Conservation (phyloP, 176 grass and related monocot species). For the Oryza glumipatula region DNA sequence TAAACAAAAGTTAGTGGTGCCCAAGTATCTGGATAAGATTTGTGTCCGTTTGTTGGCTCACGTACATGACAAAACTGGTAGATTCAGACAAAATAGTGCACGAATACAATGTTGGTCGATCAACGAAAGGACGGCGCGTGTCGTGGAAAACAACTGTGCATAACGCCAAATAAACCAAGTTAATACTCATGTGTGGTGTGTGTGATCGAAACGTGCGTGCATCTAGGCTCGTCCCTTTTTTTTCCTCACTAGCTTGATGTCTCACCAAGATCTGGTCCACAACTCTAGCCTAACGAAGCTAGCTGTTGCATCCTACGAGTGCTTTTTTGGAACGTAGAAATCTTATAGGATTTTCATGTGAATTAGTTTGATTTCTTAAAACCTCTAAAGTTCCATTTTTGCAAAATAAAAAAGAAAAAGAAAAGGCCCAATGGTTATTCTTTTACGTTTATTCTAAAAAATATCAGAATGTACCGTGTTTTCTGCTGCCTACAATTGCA, state of each 20-base stretch:
- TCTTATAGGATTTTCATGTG: too few relatives aligned
- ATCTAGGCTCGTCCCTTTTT: neutral
- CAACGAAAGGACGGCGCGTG: neutral
- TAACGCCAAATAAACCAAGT: neutral
- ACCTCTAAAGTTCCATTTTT: too few relatives aligned
- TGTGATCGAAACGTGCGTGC: neutral
- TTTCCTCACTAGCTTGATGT: neutral
- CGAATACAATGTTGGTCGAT: neutral
- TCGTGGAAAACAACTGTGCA: neutral
- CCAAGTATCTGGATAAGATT: neutral
- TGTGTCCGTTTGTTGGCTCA: neutral
- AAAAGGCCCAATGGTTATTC: neutral
- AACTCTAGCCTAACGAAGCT: neutral
- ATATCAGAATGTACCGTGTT: neutral
- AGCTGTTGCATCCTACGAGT: neutral
- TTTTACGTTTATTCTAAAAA: neutral
- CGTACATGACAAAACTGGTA: neutral
- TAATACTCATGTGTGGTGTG: neutral
- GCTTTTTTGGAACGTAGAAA: too few relatives aligned
- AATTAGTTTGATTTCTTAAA: too few relatives aligned
- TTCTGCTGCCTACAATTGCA: neutral
- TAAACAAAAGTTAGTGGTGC: too few relatives aligned
- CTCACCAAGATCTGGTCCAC: neutral
- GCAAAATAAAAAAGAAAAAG: too few relatives aligned
- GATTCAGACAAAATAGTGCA: neutral